Conservation (phyloP, 2,329 filamentous ascomycete species). For the Phaeosphaeriaceae sp. region DNA sequence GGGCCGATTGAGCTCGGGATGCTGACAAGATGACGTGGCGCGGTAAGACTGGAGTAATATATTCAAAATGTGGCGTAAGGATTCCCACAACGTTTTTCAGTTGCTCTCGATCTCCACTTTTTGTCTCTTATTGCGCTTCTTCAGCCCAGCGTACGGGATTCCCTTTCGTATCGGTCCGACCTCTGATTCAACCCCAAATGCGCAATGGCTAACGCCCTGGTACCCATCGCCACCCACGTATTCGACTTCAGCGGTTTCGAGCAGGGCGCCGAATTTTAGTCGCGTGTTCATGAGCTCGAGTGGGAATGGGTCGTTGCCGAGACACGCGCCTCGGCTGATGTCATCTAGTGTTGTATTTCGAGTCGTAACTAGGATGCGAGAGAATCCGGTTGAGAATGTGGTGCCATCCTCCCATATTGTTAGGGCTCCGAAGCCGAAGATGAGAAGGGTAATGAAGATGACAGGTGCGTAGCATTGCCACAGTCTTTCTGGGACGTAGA, state of each 20-base stretch:
- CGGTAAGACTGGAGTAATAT: background rate
- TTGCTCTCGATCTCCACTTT: background rate
- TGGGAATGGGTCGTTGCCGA: constrained; percentile 50
- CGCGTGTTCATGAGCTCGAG: constrained; percentile 45
- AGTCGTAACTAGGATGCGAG: constrained; percentile 44
- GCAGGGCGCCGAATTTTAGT: constrained; percentile 48
- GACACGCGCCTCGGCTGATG: constrained; percentile 49
- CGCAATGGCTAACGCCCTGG: constrained; percentile 33
- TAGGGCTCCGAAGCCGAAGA: constrained; percentile 34
- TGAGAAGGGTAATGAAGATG: constrained; percentile 35
- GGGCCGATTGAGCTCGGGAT: background rate
- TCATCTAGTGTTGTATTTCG: constrained; percentile 45
- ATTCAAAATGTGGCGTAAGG: background rate
- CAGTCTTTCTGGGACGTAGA: constrained; percentile 36
- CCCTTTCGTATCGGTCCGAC: constrained; percentile 28
- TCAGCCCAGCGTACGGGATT: constrained; percentile 32
- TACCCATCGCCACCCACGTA: constrained; percentile 24
- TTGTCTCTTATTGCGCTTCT: constrained; percentile 1
- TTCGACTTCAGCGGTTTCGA: constrained; percentile 33
- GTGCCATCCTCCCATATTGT: constrained; percentile 45
- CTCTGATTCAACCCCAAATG: constrained; percentile 41
- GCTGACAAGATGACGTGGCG: background rate
- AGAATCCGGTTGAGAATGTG: constrained; percentile 43
- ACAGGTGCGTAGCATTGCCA: constrained; percentile 46
- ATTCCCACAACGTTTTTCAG: background rate